Evolutionary conservation across 345 rosid genomes (phyloP).

Genomic region (Excoecaria agallocha): DNA sequence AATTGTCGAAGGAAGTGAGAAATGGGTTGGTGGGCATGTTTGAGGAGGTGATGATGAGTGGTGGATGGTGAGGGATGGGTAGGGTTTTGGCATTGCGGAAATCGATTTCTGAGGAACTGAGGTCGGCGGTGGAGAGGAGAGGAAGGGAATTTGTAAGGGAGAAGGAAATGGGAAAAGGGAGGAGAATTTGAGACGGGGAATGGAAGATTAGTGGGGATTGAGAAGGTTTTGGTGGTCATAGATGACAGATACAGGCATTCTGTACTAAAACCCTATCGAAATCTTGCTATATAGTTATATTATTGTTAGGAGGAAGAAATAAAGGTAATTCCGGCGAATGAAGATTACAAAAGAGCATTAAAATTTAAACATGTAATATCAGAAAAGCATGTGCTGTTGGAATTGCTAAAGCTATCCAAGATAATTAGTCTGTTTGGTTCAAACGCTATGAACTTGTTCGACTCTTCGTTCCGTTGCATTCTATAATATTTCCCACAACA

Average conservation of each 20-base stretch:
- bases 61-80: constrained; percentile 7
- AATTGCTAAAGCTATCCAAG: too few relatives aligned
- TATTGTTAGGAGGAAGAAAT: too few relatives aligned
- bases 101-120: constrained; percentile 8
- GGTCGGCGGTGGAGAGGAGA: constrained; percentile 7
- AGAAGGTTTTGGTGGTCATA: constrained; percentile 28
- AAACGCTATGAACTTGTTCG: too few relatives aligned
- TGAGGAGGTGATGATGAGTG: constrained; percentile 7
- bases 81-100: constrained; percentile 20
- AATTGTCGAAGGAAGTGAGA: constrained; percentile 45
- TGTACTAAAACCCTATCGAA: constrained; percentile 1
- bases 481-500: too few relatives aligned
- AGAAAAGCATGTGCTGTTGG: too few relatives aligned
- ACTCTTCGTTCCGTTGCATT: too few relatives aligned
- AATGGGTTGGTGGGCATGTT: constrained; percentile 51
- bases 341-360: too few relatives aligned
- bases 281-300: too few relatives aligned
- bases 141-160: constrained; percentile 10
- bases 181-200: constrained; percentile 13
- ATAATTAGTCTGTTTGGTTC: too few relatives aligned
- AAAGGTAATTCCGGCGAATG: too few relatives aligned
- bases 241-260: neutral
- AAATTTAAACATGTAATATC: too few relatives aligned
- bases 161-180: neutral
- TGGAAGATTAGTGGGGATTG: constrained; percentile 20